Evolutionary conservation across 306 rosid genomes (phyloP), one percentile per base, ranked within the genome.

Genomic region (Ochetophila trinervis): DNA sequence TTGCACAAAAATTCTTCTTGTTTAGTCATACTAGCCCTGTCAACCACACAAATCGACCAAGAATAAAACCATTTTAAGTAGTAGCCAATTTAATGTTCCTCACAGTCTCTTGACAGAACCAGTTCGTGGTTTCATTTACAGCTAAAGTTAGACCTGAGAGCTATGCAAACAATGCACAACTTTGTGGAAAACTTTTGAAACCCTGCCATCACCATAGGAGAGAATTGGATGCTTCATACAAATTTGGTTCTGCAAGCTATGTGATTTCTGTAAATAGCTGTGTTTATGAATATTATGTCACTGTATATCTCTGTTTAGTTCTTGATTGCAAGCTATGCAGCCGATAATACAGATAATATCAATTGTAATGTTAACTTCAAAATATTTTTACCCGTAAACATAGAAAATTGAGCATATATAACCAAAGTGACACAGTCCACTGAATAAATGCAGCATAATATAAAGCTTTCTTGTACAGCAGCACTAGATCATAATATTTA

Each of bases 21-120:
- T n/a, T n/a, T n/a, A n/a, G n/a, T n/a, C n/a, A n/a, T n/a, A n/a
- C n/a, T n/a, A n/a, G n/a, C n/a, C n/a, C n/a, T n/a, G n/a, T n/a
- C n/a, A n/a, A n/a, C n/a, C n/a, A n/a, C n/a, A n/a, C n/a, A n/a
- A n/a, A n/a, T n/a, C n/a, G n/a, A n/a, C n/a, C n/a, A n/a, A n/a
- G n/a, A n/a, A n/a, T n/a, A n/a, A n/a, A n/a, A n/a, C n/a, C n/a
- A n/a, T n/a, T n/a, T n/a, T n/a, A n/a, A n/a, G n/a, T n/a, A n/a
- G n/a, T n/a, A n/a, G n/a, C n/a, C n/a, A n/a, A n/a, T 76, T 73
- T n/a, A 32, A 14, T 20, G 76, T 73, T 27, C 32, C 64, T 2
- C 54, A 72, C 56, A 81, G 73, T 60, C 45, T 72, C n/a, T 36
- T 81, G 40, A 48, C 71, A 11, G 82, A 77, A 63, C 35, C 52